Conservation (phyloP, 257 asterid species). For the Solanum pennellii region DNA sequence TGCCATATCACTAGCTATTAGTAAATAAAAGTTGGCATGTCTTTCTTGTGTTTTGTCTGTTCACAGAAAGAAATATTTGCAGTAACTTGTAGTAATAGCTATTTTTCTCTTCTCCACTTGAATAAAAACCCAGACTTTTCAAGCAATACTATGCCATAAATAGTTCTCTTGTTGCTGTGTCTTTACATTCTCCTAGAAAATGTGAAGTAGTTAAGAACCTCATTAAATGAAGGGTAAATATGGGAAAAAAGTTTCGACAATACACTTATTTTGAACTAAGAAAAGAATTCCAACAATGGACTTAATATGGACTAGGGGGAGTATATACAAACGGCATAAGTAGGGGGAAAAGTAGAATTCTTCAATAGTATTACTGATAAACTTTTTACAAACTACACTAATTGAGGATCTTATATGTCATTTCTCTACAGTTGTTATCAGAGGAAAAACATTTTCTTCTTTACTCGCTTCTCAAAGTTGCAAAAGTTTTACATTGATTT, state of each 20-base stretch:
- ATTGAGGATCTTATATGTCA: neutral
- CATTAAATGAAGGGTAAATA: neutral
- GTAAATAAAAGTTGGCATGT: conserved; percentile 3
- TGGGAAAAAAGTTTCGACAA: neutral
- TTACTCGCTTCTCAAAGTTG: neutral
- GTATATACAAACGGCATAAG: neutral
- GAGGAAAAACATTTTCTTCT: neutral
- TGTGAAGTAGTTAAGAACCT: neutral
- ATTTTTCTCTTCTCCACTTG: neutral
- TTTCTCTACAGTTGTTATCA: neutral
- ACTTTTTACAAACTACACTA: neutral
- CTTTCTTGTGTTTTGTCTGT: neutral
- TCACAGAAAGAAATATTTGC: neutral
- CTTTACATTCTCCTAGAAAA: neutral
- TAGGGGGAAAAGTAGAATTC: neutral
- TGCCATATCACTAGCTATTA: neutral
- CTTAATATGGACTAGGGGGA: neutral
- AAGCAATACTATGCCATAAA: neutral
- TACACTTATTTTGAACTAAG: neutral
- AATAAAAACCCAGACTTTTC: neutral
- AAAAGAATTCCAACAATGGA: neutral
- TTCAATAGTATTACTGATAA: neutral
- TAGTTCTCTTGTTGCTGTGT: neutral
- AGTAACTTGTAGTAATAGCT: neutral
- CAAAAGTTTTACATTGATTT: neutral